Evolutionary conservation across 1,139 yeast genomes (phyloP), one percentile per base, ranked within the genome.

Genomic region (Yamadazyma siamensis): DNA sequence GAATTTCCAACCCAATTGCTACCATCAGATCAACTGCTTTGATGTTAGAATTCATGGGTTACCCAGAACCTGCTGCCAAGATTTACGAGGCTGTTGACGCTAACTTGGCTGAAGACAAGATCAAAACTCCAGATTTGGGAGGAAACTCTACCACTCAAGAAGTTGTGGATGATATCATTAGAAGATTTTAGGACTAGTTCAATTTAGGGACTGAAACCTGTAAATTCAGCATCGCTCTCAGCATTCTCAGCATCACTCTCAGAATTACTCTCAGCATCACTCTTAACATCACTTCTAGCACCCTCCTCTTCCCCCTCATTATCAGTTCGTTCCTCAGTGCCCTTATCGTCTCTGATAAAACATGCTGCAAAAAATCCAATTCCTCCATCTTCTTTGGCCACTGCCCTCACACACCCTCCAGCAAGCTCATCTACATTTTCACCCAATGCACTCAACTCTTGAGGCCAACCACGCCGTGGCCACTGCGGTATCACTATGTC

Each of bases 1-100:
- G 84, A 49, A 89, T 91, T 54, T 78, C 97, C 38, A 91, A 91
- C 75, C 98, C 98, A 45, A 80, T 91, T 54, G 98, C 98, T 34
- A 91, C 97, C 28, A 89, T 91, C 56, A 82, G 98, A 68, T 91
- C 97, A 17, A 81, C 96, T 36, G 98, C 97, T 35, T 74, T 91
- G 57, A 85, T 94, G 95, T 77, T 91, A 61, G 97, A 91, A 65
- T 89, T 89, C 70, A 78, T 91, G 79, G 98, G 98, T 38, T 75
- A 81, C 66, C 66, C 87, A 28, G 78, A 80, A 47, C 87, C 96
- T 35, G 97, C 98, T 39, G 88, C 94, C 41, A 78, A 80, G 52
- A 91, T 94, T 49, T 85, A 89, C 68, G 77, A 75, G 51, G 98
- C 98, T 32, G 97, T 91, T 34, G 96, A 91, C 58, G 94, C 91